These are phyloP conservation scores for Syncephalastrum contaminatum DNA, from an alignment of 371 early-diverging fungal genomes.

Conservation along the genomic window DNA sequence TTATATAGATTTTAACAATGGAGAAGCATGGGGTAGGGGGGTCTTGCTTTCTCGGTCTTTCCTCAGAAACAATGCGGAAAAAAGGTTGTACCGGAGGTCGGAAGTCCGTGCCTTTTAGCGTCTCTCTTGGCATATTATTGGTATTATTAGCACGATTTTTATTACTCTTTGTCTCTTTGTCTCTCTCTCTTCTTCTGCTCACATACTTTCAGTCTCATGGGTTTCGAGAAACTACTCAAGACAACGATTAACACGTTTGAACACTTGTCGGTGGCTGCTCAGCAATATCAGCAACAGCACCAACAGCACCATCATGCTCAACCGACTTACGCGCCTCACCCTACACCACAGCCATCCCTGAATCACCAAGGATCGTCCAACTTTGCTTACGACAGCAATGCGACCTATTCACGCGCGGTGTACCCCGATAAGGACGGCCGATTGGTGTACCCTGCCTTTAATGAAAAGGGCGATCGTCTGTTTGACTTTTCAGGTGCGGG, in stretches of 20 bases:
- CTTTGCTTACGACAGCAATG: background rate
- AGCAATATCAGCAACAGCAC: conserved; percentile 1
- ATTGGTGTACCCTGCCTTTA: conserved; percentile 42
- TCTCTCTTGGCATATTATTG: no score
- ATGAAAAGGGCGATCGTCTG: conserved; percentile 40
- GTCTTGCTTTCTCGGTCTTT: no score
- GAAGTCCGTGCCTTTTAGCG: no score
- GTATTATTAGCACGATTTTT: no score
- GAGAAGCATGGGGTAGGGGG: no score
- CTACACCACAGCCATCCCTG: no score
- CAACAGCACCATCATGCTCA: background rate
- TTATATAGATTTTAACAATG: no score
- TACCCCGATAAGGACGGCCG: conserved; percentile 15
- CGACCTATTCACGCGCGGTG: conserved; percentile 9
- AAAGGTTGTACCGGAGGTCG: no score
- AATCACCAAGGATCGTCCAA: no score
- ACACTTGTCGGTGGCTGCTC: conserved; percentile 7
- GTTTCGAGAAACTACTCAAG: conserved; percentile 11
- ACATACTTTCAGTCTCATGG: conserved; percentile 4
- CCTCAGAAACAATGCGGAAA: no score
- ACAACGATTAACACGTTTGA: conserved; percentile 12
- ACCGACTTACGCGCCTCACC: background rate
- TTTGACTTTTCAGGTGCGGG: conserved; percentile 51
- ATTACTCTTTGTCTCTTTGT: no score
- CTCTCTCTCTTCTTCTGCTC: background rate